Evolutionary conservation across 2,329 filamentous ascomycete genomes (phyloP), one percentile per base, ranked within the genome.

Genomic region (Diaporthe aspalathi): DNA sequence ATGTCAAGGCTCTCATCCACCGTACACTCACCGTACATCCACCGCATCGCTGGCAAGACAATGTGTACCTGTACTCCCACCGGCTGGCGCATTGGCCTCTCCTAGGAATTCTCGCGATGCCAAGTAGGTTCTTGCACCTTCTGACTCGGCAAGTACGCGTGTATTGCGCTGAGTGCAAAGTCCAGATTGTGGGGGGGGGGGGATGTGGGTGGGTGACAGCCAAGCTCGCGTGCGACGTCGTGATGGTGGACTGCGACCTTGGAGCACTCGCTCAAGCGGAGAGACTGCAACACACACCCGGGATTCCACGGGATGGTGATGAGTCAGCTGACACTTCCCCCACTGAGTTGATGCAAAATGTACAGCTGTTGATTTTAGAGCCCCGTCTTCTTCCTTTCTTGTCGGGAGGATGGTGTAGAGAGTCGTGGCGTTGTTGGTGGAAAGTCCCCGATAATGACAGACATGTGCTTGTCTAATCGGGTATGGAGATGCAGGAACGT

Each of bases 171-270:
- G 9, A 7, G 57, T 22, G 11, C 38, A 47, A 52, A 32, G 4
- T 8, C 12, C 22, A n/a, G 40, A 20, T 47, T 40, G 24, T 47
- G 57, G 57, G 45, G 38, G 57, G n/a, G n/a, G n/a, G n/a, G n/a
- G n/a, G n/a, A n/a, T n/a, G n/a, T n/a, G n/a, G n/a, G 32, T 32
- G 32, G 57, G 57, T 62, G 57, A 47, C 57, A 62, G 57, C 57
- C 57, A 62, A 62, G 57, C 57, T 47, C 40, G 16, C 40, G 40
- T 47, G 57, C 57, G 57, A 62, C 57, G 57, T 62, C 57, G 57
- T 43, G 57, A 62, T 62, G 57, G 3, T 47, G 17, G 57, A 62
- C 17, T 62, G 38, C 40, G 38, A 62, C 57, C 57, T 62, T 62
- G 57, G 40, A 32, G 38, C 38, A n/a, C 57, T 47, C 38, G 29